These are phyloP conservation scores for Carex kokanica DNA, from an alignment of 176 grass and related monocot species.

Conservation along the genomic window DNA sequence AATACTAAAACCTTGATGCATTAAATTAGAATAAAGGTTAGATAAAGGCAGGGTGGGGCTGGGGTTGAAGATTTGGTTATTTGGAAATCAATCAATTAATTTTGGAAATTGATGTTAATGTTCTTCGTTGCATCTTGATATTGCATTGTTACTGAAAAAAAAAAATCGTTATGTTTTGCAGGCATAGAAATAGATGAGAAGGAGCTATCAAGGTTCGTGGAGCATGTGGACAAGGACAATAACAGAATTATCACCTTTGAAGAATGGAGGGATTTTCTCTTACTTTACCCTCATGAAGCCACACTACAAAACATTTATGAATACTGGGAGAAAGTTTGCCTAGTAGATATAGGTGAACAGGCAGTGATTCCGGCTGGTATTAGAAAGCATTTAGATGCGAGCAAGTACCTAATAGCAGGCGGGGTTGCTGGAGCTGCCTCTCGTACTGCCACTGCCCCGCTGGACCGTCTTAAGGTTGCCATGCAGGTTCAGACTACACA, in stretches of 20 bases:
- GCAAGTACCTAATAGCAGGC: constrained; percentile 88
- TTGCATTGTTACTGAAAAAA: neutral
- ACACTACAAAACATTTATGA: constrained; percentile 95
- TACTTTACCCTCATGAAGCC: constrained; percentile 92
- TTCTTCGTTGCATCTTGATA: neutral
- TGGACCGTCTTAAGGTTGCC: constrained; percentile 91
- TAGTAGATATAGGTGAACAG: constrained; percentile 96
- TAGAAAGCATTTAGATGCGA: constrained; percentile 78
- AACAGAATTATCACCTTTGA: constrained; percentile 98
- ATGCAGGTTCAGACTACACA: constrained; percentile 87
- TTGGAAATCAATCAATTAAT: neutral
- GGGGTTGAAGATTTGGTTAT: neutral
- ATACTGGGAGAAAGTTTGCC: constrained; percentile 92
- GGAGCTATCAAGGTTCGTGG: constrained; percentile 86
- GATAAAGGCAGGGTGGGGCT: neutral
- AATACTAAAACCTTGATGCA: neutral
- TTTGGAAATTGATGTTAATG: neutral
- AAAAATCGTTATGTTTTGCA: constrained; percentile 38
- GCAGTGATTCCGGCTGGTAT: constrained; percentile 93
- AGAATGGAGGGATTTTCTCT: constrained; percentile 99
- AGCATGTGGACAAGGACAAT: constrained; percentile 98
- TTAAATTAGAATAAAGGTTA: neutral
- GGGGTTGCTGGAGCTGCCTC: constrained; percentile 92
- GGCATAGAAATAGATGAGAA: constrained; percentile 97
- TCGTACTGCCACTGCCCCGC: constrained; percentile 88